Evolutionary conservation across 2,329 filamentous ascomycete species (phyloP), one percentile per base, ranked within the genome.

Genomic region (Fusarium chaquense): DNA sequence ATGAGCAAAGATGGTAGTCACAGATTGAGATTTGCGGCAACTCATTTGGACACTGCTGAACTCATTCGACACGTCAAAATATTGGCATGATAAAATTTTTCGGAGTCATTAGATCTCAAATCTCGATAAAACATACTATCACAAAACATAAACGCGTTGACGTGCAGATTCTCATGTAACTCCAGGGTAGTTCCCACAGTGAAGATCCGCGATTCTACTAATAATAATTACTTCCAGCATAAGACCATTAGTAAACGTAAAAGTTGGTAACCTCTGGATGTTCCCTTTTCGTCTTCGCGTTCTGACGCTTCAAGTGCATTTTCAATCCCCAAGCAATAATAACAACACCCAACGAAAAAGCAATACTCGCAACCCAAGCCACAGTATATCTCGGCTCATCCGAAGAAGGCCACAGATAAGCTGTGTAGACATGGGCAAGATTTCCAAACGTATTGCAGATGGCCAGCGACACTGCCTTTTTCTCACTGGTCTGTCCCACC

Each of bases 401-500:
- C 0, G 55, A 58, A 4, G 49, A 56, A 1, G 64, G 64, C 68
- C 68, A 70, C 2, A 70, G 2, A 26, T 70, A 70, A 0, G 68
- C 64, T 5, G 68, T 71, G 2, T 70, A 70, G 0, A 70, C 68
- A 5, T 70, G 69, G 0, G 68, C 58, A 20, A 70, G 3, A 2
- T 70, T 70, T 0, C 68, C 68, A 38, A 70, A 69, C 0, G 68
- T 65, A 1, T 70, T 70, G 13, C 68, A 70, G 13, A 70, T 71
- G 0, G 68, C 68, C 4, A 70, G 30, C 1, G 68, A 59, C n/a
- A 70, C 68, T 0, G 68, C 46, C 60, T 82, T 84, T 73, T 84
- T 84, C 72, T 85, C 83, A 18, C 82, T 79, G 0, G 81, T 83
- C 64, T 84, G 83, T 0, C 81, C 82, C 74, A 12, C 78, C 70